These are phyloP conservation scores for Lichtheimia ramosa DNA, from an alignment of 371 early-diverging fungal species.

Conservation along the genomic window DNA sequence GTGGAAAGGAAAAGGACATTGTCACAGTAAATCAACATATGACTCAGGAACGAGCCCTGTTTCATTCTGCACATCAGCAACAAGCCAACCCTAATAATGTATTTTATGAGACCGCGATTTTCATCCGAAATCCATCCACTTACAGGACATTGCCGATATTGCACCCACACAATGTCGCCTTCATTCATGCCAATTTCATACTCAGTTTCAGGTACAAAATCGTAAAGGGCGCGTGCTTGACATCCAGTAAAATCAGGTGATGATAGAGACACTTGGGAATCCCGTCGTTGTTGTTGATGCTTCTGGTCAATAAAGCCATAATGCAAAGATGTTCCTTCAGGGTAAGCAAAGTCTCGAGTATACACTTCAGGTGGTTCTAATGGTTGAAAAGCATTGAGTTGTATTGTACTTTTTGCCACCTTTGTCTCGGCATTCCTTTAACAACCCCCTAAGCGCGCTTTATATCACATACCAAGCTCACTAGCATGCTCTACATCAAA, in stretches of 20 bases:
- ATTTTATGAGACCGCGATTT: not conserved
- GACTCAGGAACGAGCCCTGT: conserved; percentile 73
- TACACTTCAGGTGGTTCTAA: not conserved
- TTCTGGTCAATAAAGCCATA: conserved; percentile 41
- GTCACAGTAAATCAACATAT: conserved; percentile 56
- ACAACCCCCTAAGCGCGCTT: too few relatives aligned
- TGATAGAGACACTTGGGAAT: conserved; percentile 21
- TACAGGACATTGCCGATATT: conserved; percentile 59
- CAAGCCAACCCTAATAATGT: conserved; percentile 58
- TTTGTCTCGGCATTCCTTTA: too few relatives aligned
- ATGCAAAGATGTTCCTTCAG: conserved; percentile 56
- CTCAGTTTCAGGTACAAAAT: conserved; percentile 68
- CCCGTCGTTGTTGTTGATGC: conserved; percentile 21
- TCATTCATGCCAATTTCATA: conserved; percentile 64
- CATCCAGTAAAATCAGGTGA: conserved; percentile 37
- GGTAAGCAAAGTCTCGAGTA: conserved; percentile 74
- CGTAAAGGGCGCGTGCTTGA: conserved; percentile 63
- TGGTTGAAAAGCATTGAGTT: too few relatives aligned
- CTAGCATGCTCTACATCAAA: too few relatives aligned
- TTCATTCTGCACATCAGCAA: conserved; percentile 58
- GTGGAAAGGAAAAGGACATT: too few relatives aligned
- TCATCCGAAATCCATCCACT: not conserved
- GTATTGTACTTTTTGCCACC: too few relatives aligned
- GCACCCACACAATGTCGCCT: conserved; percentile 60
- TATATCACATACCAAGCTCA: too few relatives aligned